Conservation (phyloP, 306 rosid species). For the Macrotyloma uniflorum region DNA sequence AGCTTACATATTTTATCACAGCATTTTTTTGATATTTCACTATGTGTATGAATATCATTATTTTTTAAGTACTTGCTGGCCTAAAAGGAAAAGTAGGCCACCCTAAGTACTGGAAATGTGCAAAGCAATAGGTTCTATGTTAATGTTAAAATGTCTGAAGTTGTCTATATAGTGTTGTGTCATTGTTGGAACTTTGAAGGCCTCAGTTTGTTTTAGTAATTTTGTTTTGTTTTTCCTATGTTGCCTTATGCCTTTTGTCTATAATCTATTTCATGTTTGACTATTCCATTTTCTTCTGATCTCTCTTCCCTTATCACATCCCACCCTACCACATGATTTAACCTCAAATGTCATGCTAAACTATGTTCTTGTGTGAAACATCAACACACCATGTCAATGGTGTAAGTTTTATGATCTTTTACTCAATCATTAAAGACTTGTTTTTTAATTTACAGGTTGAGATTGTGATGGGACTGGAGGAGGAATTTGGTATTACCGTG, state of each 20-base stretch:
- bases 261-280: conserved; percentile 5
- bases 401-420: conserved; percentile 23
- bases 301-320: background rate
- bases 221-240: background rate
- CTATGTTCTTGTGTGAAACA: background rate
- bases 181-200: background rate
- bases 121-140: no score
- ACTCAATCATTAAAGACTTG: background rate
- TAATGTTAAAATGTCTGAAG: background rate
- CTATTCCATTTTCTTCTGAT: background rate
- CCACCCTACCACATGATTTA: background rate
- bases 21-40: background rate
- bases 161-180: background rate
- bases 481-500: conserved; percentile 72
- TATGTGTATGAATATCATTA: background rate
- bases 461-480: conserved; percentile 99
- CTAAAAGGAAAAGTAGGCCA: no score
- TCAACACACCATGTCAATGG: background rate
- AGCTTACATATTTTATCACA: background rate
- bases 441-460: conserved; percentile 64
- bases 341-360: background rate
- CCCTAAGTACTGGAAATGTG: no score
- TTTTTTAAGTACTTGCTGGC: background rate
- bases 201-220: background rate
- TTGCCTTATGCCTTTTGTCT: background rate